Evolutionary conservation across 2,329 filamentous ascomycete species (phyloP).

Genomic region (Talaromyces sp.): DNA sequence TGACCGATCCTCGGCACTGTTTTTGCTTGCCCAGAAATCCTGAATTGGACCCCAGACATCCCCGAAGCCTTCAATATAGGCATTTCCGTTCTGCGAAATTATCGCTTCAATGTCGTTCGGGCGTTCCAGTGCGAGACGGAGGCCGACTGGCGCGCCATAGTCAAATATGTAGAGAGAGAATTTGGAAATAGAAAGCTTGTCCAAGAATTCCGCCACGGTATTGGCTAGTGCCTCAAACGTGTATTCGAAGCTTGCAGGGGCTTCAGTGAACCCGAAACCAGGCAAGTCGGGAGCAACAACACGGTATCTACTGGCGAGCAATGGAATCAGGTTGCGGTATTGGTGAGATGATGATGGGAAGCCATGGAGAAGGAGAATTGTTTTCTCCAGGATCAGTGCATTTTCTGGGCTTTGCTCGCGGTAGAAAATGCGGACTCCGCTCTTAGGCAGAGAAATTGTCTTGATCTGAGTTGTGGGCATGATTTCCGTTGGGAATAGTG

Average conservation of each 20-base stretch:
- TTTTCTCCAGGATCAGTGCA: conserved; percentile 28
- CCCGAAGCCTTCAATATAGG: conserved; percentile 55
- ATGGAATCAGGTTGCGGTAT: conserved; percentile 46
- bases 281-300: conserved; percentile 58
- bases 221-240: conserved; percentile 52
- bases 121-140: conserved; percentile 53
- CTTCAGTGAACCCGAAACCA: conserved; percentile 57
- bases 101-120: conserved; percentile 48
- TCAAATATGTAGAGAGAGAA: conserved; percentile 61
- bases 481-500: background rate
- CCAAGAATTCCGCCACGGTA: conserved; percentile 50
- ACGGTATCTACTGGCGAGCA: conserved; percentile 41
- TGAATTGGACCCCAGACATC: conserved; percentile 51
- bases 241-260: conserved; percentile 49
- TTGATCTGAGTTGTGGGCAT: background rate
- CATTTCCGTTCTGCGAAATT: conserved; percentile 60
- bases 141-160: conserved; percentile 57
- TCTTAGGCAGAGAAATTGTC: background rate
- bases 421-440: conserved; percentile 36
- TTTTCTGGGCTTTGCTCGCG: conserved; percentile 31
- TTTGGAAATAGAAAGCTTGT: conserved; percentile 44
- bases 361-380: conserved; percentile 46
- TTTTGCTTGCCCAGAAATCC: conserved; percentile 45
- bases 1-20: conserved; percentile 32
- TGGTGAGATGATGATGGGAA: conserved; percentile 47